Base-by-base conservation (phyloP, 768 basidiomycete species). In the Trametes cinnabarina region DNA sequence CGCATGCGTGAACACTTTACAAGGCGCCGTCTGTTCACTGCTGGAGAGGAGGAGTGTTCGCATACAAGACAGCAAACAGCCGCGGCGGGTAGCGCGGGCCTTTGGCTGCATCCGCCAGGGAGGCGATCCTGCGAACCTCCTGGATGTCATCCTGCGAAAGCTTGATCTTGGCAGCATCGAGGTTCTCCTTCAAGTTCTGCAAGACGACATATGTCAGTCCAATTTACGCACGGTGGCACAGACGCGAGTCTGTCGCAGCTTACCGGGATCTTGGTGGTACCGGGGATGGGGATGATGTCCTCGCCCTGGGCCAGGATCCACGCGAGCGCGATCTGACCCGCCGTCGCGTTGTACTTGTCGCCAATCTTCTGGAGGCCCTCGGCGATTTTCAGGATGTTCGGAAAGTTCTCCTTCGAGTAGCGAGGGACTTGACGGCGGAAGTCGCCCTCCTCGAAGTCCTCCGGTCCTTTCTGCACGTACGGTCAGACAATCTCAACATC, bases 291-390 rank as follows among this genome's bases (percentile, higher is more conserved):
- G 58, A 81, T 75, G 52, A 82, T 68, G 50, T 80, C 75, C 14
- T 72, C 63, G 2, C 79, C 78, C 66, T 81, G 78, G 12, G 76
- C 73, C 9, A 82, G 69, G 9, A 80, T 68, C 78, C 77, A 82
- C 0, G 80, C 81, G n/a, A 84, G 72, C 1, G 75, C 63, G 28
- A 81, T 69, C 65, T 83, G 82, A 2, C 77, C 76, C 2, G 76
- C 65, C 8, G 80, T 78, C 10, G 72, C 76, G 37, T 71, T 61
- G 56, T 79, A 69, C 48, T 73, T 76, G 41, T 63, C 62, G 12
- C 70, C 76, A 35, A 79, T 70, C 49, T 57, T 50, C 52, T 71
- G 63, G 14, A 81, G 61, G 23, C 65, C 65, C 30, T 79, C 69
- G 2, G 70, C 77, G n/a, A 79, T 56, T 14, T 69, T 65, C 14